A percentile compares a stretch with the other conserved stretches of the same genome.
Conservation (phyloP, 176 grass and related monocot genomes). For the Elymus sibiricus region DNA sequence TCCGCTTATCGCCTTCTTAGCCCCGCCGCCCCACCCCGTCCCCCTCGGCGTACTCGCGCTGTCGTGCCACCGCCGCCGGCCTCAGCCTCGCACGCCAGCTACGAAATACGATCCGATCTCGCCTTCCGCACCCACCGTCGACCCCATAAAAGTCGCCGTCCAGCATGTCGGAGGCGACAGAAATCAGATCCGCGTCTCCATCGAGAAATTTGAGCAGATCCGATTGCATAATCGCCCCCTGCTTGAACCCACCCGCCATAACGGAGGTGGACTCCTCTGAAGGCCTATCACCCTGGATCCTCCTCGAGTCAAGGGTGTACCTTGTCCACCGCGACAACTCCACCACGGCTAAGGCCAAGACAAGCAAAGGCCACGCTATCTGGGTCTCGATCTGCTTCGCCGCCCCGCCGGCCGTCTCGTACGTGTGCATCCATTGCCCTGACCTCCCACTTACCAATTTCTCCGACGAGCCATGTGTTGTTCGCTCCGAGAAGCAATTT, state of each 20-base stretch:
- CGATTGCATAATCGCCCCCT: background rate
- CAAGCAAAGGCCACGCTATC: background rate
- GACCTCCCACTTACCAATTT: background rate
- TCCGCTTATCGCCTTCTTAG: too few species aligned
- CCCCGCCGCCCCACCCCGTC: too few species aligned
- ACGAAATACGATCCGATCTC: too few species aligned
- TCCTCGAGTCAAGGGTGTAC: background rate
- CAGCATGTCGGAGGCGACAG: too few species aligned
- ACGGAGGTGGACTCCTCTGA: background rate
- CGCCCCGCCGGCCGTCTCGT: background rate
- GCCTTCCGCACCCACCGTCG: too few species aligned
- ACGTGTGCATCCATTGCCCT: background rate
- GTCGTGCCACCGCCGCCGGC: too few species aligned
- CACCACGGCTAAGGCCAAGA: background rate
- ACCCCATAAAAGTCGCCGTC: too few species aligned
- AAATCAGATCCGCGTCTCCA: too few species aligned
- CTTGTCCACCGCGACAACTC: too few species aligned
- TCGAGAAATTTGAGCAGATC: too few species aligned
- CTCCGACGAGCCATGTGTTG: background rate
- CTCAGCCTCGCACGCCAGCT: too few species aligned
- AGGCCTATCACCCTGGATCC: background rate
- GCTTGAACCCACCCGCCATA: background rate
- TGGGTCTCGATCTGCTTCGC: background rate
- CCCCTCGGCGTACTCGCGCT: too few species aligned
- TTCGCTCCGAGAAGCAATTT: background rate